Evolutionary conservation across 2,329 filamentous ascomycete species (phyloP), one percentile per base, ranked within the genome.

Genomic region (Neofusicoccum parvum): DNA sequence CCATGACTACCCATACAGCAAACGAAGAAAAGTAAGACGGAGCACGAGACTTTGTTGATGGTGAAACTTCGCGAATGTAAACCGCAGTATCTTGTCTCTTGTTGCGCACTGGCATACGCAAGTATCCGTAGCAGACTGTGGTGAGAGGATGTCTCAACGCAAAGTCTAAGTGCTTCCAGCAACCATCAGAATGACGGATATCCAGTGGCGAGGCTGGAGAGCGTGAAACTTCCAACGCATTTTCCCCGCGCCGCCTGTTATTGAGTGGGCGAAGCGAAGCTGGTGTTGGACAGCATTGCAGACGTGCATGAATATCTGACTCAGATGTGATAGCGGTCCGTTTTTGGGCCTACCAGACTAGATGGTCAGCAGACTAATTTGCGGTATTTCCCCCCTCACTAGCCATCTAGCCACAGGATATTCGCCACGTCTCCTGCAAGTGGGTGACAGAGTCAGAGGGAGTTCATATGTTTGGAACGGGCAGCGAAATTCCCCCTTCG

Each of bases 351-450:
- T 60, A 36, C 41, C 50, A 53, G 15, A 50, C 10, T 15, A 45
- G 27, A 60, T 32, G 56, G 34, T 49, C 56, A 60, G 43, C 56
- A 60, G 27, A 48, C 56, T 32, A 14, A 9, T 60, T 5, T 60
- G 56, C 56, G 32, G 27, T 59, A 48, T 59, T 59, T 46, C 41
- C 46, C 23, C 34, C 41, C 54, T 41, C 11, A 15, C 17, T 39
- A 48, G 54, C 23, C 41, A 48, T 12, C 41, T 36, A 15, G 45
- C 43, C 56, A 37, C 39, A 34, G 15, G 7, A 9, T 36, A 12
- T 20, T 20, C 32, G 32, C 43, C 56, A 60, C 41, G 56, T 59
- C 27, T 36, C 39, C 41, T 46, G 15, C 23, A 41, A n/a, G 20
- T 59, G 20, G 15, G 37, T 12, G 4, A 10, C 41, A 48, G 11